Evolutionary conservation across 352 stramenopile species (phyloP).

Genomic region (Pythium utonaiense): DNA sequence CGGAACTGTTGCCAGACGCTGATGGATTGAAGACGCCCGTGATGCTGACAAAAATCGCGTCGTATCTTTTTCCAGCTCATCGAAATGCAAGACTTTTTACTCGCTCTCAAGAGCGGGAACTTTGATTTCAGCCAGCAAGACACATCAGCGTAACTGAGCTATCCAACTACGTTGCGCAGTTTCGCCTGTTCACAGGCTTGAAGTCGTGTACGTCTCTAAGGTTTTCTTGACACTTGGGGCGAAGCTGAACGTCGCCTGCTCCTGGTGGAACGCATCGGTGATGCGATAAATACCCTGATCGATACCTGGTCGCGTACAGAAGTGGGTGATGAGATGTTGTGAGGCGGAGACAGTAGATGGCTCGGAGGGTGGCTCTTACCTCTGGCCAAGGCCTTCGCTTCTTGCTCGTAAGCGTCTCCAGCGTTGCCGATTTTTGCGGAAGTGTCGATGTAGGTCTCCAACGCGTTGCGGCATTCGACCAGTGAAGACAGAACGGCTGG

Average conservation of each 20-base stretch:
- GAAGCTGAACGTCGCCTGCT: conserved; percentile 56
- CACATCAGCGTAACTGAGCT: not conserved
- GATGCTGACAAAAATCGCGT: no score
- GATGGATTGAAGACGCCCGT: no score
- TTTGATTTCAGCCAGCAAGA: conserved; percentile 17
- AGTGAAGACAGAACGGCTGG: conserved; percentile 66
- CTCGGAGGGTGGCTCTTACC: conserved; percentile 21
- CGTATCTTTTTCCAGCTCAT: conserved; percentile 30
- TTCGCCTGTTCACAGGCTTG: not conserved
- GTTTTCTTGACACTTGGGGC: conserved; percentile 42
- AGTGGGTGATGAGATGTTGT: not conserved
- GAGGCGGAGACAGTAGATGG: not conserved
- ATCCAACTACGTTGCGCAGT: not conserved
- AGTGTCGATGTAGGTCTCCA: conserved; percentile 67
- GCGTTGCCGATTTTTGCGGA: conserved; percentile 57
- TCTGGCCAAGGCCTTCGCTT: conserved; percentile 54
- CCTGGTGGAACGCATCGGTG: conserved; percentile 59
- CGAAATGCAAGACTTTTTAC: conserved; percentile 23
- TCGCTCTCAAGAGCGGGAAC: conserved; percentile 12
- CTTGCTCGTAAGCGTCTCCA: conserved; percentile 58
- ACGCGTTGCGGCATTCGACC: conserved; percentile 55
- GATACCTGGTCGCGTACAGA: conserved; percentile 36
- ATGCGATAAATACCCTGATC: conserved; percentile 81
- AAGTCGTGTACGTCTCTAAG: conserved; percentile 36
- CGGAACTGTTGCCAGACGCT: conserved; percentile 16